Evolutionary conservation across 1,284 basidiomycete species (phyloP).

Genomic region (Cutaneotrichosporon curvatum): DNA sequence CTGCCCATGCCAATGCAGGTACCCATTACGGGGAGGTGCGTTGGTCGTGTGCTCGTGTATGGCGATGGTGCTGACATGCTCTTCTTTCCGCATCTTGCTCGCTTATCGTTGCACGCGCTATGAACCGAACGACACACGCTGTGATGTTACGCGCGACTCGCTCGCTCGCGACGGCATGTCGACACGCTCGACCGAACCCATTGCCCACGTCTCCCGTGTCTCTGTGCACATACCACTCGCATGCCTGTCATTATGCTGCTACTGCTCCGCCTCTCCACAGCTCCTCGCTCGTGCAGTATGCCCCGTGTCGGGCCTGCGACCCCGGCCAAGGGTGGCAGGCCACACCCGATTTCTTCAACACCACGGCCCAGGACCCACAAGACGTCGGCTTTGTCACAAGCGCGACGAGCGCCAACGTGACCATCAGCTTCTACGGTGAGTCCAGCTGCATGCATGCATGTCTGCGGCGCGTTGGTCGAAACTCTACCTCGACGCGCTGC

Average conservation of each 20-base stretch:
- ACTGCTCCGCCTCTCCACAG: slow-evolving; percentile 10
- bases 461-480: too few species aligned
- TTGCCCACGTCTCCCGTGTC: background rate
- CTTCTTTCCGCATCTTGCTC: background rate
- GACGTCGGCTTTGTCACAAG: slow-evolving; percentile 20
- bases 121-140: too few species aligned
- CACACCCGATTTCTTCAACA: background rate
- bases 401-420: slow-evolving; percentile 5
- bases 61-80: background rate
- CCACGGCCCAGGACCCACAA: background rate
- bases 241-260: background rate
- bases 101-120: too few species aligned
- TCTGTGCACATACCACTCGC: background rate
- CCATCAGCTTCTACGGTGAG: slow-evolving; percentile 27
- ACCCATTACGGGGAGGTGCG: too few species aligned
- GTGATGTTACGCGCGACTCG: too few species aligned
- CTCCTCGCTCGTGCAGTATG: slow-evolving; percentile 27
- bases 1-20: too few species aligned
- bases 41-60: background rate
- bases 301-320: slow-evolving; percentile 28
- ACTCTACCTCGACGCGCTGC: too few species aligned
- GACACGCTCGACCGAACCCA: too few species aligned
- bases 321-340: slow-evolving; percentile 4
- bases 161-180: too few species aligned
- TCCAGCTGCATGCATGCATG: background rate